Evolutionary conservation across 768 basidiomycete species (phyloP).

Genomic region (Lactifluus rugatus): DNA sequence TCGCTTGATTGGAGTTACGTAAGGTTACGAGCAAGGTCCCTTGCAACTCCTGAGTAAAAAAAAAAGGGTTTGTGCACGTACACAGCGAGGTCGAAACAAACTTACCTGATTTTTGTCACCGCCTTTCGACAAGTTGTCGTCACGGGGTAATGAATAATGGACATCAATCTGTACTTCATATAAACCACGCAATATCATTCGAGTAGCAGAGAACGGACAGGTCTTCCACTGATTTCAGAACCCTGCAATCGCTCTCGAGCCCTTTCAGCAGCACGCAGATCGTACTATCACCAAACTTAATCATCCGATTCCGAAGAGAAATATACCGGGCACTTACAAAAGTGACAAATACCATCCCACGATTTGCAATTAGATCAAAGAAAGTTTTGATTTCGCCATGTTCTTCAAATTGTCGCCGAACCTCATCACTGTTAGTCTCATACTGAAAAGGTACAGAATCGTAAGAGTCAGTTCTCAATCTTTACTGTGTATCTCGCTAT

Average conservation of each 20-base stretch:
- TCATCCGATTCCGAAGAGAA: not conserved
- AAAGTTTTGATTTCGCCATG: conserved; percentile 96
- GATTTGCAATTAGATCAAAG: conserved; percentile 87
- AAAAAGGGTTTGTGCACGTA: not conserved
- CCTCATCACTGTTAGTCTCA: conserved; percentile 79
- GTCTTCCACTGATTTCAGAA: conserved; percentile 76
- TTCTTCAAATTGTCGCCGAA: conserved; percentile 79
- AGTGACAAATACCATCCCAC: conserved; percentile 99
- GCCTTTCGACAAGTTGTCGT: conserved; percentile 48
- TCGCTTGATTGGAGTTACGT: conserved; percentile 55
- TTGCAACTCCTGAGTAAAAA: conserved; percentile 50
- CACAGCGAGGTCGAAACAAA: not conserved
- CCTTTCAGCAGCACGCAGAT: conserved; percentile 85
- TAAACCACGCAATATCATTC: not conserved
- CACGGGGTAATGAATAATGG: conserved; percentile 91
- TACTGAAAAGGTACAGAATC: conserved; percentile 41
- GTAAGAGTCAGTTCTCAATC: conserved; percentile 10
- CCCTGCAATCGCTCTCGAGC: conserved; percentile 89
- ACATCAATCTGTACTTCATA: conserved; percentile 75
- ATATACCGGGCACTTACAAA: conserved; percentile 59
- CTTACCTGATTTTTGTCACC: conserved; percentile 80
- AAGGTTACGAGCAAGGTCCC: conserved; percentile 77
- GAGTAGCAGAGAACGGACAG: conserved; percentile 46
- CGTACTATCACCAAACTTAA: conserved; percentile 48
- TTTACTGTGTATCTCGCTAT: not conserved